Evolutionary conservation across 352 stramenopile species (phyloP), one percentile per base, ranked within the genome.

Genomic region (Phytopythium boreale): DNA sequence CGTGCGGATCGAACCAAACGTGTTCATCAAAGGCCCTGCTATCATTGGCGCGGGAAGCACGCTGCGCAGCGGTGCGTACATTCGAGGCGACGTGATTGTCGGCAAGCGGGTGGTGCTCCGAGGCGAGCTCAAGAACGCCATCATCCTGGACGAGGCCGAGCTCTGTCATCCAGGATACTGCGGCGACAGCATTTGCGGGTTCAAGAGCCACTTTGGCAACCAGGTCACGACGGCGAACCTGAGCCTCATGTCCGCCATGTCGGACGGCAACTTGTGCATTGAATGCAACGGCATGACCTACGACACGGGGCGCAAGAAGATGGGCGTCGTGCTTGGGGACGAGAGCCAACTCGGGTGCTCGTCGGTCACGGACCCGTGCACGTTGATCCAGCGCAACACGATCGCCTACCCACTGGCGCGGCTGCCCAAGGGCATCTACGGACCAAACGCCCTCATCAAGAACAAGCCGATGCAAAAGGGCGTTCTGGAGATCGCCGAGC

Each of bases 141-240:
- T 94, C 41, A 76, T 92, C 59, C 63, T 94, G 64, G 85, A 94
- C 62, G 53, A 85, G 22, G 82, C 85, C 0, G 83, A 92, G 79
- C 66, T 94, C 4, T 84, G 82, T 43, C 85, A 92, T 43, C 82
- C 83, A 2, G 79, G 83, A 0, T 92, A 94, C 66, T 90, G 79
- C 50, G 83, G 83, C 19, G 85, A 92, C 69, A 90, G 79, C 57
- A 69, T 92, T 37, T 88, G 76, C 26, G 85, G 85, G 4, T 85
- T 81, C 62, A 89, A 87, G 65, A 90, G 81, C 72, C 83, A 93
- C 60, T 91, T 93, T 50, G 85, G 82, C 53, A 93, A 93, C 72
- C 85, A 93, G 63, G 85, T 89, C 29, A 91, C 85, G 34, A 92
- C 85, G 2, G 85, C 85, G 0, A 92, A 93, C 58, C 69, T 93